Conservation (phyloP, 192 early-diverging fungal genomes). For the Coemansia sp. region DNA sequence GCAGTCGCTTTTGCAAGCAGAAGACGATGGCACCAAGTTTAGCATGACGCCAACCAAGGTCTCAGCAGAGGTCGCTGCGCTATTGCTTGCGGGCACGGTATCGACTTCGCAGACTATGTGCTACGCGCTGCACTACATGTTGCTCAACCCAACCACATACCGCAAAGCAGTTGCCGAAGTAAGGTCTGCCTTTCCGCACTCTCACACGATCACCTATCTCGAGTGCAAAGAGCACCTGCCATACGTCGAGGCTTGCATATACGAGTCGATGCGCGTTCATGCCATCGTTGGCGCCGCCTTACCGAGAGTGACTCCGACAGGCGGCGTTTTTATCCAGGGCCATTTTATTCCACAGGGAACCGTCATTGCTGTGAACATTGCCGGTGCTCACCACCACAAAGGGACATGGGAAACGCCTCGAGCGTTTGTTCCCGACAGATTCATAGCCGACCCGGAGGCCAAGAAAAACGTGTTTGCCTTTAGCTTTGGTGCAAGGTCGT, state of each 20-base stretch:
- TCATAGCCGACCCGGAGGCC: conserved; percentile 24
- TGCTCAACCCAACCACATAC: conserved; percentile 32
- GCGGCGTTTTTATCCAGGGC: conserved; percentile 26
- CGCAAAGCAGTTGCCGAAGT: conserved; percentile 13
- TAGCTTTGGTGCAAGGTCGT: conserved; percentile 31
- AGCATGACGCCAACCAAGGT: conserved; percentile 36
- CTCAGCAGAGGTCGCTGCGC: conserved; percentile 31
- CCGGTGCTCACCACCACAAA: conserved; percentile 30
- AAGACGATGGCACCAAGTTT: conserved; percentile 21
- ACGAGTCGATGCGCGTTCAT: conserved; percentile 39
- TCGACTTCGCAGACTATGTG: conserved; percentile 30
- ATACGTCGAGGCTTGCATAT: conserved; percentile 42
- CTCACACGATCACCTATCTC: conserved; percentile 18
- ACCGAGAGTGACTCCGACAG: conserved; percentile 28
- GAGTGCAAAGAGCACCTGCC: conserved; percentile 31
- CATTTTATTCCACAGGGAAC: conserved; percentile 33
- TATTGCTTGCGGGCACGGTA: conserved; percentile 35
- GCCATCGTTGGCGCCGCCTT: conserved; percentile 32
- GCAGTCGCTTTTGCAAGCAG: conserved; percentile 37
- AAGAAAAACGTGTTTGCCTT: conserved; percentile 34
- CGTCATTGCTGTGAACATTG: conserved; percentile 30
- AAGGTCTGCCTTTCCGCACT: conserved; percentile 12
- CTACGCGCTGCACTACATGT: conserved; percentile 37
- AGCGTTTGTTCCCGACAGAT: conserved; percentile 26
- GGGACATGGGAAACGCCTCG: conserved; percentile 28